Conservation (phyloP, 1,139 yeast species). For the Taphrina flavorubra region DNA sequence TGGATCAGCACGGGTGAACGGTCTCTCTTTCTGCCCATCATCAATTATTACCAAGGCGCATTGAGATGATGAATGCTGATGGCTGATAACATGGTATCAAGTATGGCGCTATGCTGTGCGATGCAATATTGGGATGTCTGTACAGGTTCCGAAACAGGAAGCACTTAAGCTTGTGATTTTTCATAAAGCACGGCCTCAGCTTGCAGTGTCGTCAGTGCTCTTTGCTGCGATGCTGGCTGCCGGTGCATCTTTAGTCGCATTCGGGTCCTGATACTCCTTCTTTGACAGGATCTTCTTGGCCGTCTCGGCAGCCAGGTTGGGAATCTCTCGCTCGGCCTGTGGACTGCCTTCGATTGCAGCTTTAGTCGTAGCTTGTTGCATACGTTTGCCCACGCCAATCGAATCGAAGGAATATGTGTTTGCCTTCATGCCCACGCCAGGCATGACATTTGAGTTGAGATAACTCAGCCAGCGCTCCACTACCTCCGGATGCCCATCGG, state of each 20-base stretch:
- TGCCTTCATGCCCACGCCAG: constrained; percentile 85
- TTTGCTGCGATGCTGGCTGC: neutral
- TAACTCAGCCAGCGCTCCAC: constrained; percentile 83
- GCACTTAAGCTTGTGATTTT: neutral
- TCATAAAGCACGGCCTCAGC: neutral
- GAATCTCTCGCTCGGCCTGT: constrained; percentile 21
- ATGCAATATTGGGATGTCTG: neutral
- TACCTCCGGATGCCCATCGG: constrained; percentile 84
- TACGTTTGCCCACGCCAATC: constrained; percentile 26
- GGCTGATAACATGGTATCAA: too few relatives aligned
- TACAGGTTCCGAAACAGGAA: neutral
- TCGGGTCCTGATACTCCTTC: constrained; percentile 18
- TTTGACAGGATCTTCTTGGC: constrained; percentile 26
- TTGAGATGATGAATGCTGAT: neutral
- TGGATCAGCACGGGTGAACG: constrained; percentile 14
- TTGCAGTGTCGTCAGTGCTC: constrained; percentile 1
- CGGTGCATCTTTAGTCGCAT: neutral
- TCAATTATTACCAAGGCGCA: constrained; percentile 1
- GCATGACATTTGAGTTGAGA: constrained; percentile 74
- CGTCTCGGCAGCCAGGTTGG: constrained; percentile 26
- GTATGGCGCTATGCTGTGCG: constrained; percentile 10
- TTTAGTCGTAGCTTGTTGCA: constrained; percentile 17
- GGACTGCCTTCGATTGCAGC: constrained; percentile 21
- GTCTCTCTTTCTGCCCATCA: constrained; percentile 9
- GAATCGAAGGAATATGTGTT: constrained; percentile 48